Percentiles rank a stretch among this genome's conserved stretches.
phyloP scores from a whole-genome alignment of 495 filamentous ascomycete genomes.

The Penicillium paradoxum region DNA sequence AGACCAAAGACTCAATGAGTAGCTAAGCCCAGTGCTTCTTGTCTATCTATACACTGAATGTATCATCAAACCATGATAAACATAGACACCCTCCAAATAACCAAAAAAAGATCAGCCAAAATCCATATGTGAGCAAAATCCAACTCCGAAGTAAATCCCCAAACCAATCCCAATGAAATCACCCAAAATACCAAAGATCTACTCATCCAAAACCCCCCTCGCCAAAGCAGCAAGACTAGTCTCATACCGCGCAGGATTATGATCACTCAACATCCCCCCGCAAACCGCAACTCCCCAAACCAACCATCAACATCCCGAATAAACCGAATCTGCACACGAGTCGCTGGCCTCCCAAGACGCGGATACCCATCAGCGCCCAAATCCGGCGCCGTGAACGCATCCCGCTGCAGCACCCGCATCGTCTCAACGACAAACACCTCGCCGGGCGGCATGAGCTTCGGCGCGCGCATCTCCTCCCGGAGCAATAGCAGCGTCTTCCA shows the following conservation, averaged over 20 bases:
- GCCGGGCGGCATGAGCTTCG: conserved; percentile 70
- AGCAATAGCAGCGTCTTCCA: conserved; percentile 62
- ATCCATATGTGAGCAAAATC: too few species aligned
- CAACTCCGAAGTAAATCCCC: too few species aligned
- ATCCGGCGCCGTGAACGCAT: conserved; percentile 47
- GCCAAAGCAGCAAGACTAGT: conserved; percentile 50
- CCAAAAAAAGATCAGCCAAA: not conserved
- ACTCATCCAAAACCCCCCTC: conserved; percentile 49
- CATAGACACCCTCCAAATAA: not conserved
- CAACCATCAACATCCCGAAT: conserved; percentile 59
- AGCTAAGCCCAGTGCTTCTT: too few species aligned
- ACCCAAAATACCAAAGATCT: not conserved
- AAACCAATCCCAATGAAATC: too few species aligned
- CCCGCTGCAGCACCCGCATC: conserved; percentile 52
- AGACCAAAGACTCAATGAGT: too few species aligned
- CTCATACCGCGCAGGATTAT: conserved; percentile 73
- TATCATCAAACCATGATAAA: not conserved
- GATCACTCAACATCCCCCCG: conserved; percentile 68
- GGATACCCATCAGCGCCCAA: conserved; percentile 31
- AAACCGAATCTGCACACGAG: conserved; percentile 60
- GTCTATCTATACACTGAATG: not conserved
- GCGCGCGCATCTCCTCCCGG: conserved; percentile 61
- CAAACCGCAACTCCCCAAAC: conserved; percentile 69
- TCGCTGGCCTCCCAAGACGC: conserved; percentile 55
- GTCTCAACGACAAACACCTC: conserved; percentile 71